Conservation (phyloP, 176 grass and related monocot species). For the Saccharum officinarum region DNA sequence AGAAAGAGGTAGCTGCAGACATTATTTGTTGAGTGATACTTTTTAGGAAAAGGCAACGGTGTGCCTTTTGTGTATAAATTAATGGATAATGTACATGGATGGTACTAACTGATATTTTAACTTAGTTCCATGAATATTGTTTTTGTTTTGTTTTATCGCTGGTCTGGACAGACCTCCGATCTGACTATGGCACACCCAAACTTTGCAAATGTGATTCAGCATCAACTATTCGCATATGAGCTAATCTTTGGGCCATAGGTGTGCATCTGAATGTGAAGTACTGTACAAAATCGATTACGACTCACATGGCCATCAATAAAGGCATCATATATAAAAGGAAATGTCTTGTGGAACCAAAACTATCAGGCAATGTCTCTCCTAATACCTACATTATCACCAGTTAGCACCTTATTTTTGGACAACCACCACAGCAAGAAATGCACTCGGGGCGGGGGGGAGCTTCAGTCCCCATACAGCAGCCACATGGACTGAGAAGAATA, state of each 20-base stretch:
- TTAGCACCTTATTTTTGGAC: no score
- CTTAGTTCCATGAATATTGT: not conserved
- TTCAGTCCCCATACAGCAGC: no score
- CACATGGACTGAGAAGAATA: no score
- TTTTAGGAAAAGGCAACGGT: not conserved
- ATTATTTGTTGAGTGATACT: not conserved
- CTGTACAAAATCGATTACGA: not conserved
- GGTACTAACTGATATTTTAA: not conserved
- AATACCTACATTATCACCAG: no score
- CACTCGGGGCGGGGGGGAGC: no score
- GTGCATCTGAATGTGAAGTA: not conserved
- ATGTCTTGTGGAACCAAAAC: not conserved
- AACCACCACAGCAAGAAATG: no score
- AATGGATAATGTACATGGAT: not conserved
- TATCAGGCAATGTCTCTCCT: not conserved
- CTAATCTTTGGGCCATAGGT: not conserved
- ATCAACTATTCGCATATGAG: not conserved
- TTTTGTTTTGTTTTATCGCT: not conserved
- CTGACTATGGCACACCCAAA: not conserved
- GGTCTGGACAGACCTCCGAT: not conserved
- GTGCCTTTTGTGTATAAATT: not conserved
- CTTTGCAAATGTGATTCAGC: not conserved
- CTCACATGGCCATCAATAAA: not conserved
- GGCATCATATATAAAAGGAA: not conserved
- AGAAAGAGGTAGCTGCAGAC: constrained; percentile 27